Evolutionary conservation across 2,329 filamentous ascomycete species (phyloP).

Genomic region (Arachnopeziza araneosa): DNA sequence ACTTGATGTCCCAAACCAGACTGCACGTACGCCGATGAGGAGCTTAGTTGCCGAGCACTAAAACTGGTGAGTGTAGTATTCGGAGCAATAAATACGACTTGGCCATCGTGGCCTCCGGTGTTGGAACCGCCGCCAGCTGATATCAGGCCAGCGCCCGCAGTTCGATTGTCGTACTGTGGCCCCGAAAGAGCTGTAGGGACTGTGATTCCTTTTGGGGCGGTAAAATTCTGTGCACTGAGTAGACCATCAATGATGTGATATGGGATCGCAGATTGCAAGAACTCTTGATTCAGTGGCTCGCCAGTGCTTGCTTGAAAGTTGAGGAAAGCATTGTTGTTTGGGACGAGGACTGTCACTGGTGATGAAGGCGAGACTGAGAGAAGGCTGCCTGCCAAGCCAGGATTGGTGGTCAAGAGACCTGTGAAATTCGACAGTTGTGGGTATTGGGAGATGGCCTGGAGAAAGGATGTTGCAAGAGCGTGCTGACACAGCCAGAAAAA

Average conservation of each 20-base stretch:
- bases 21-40: not conserved
- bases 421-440: constrained; percentile 3
- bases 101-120: not conserved
- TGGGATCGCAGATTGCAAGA: not conserved
- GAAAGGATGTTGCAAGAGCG: not conserved
- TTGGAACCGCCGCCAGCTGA: not conserved
- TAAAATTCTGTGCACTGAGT: not conserved
- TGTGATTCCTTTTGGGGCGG: not conserved
- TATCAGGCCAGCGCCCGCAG: not conserved
- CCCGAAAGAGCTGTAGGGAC: not conserved
- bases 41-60: not conserved
- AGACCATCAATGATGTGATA: not conserved
- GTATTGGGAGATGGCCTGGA: not conserved
- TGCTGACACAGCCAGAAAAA: not conserved
- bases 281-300: not conserved
- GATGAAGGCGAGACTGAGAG: not conserved
- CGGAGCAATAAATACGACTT: constrained; percentile 1
- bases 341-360: constrained; percentile 1
- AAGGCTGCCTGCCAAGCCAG: not conserved
- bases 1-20: not conserved
- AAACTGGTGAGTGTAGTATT: not conserved
- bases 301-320: not conserved
- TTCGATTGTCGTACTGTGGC: constrained; percentile 1
- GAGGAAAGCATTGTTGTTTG: constrained; percentile 2
- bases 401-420: not conserved